Evolutionary conservation across 305 asterid species (phyloP).

Genomic region (Striga hermonthica): DNA sequence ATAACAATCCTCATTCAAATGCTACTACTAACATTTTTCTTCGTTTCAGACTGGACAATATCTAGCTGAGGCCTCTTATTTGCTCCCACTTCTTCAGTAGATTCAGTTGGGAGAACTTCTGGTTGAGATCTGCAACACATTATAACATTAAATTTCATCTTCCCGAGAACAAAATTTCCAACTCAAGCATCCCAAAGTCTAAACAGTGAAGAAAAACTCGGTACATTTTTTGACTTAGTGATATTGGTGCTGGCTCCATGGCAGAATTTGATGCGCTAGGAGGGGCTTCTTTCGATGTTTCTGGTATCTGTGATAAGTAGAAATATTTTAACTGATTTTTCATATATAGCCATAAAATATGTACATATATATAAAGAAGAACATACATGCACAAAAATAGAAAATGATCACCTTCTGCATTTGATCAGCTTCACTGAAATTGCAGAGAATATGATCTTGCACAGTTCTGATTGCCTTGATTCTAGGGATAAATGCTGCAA

Average conservation of each 20-base stretch:
- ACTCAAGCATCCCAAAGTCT: neutral
- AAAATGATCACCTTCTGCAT: slow-evolving; percentile 43
- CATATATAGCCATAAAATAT: neutral
- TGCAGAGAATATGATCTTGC: slow-evolving; percentile 58
- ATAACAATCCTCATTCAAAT: slow-evolving; percentile 13
- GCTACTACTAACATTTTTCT: slow-evolving; percentile 30
- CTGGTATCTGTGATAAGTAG: slow-evolving; percentile 39
- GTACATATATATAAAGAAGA: neutral
- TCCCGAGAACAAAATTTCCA: neutral
- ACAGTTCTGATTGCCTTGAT: slow-evolving; percentile 63
- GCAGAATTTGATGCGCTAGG: slow-evolving; percentile 32
- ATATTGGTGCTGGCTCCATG: slow-evolving; percentile 34
- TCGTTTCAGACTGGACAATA: slow-evolving; percentile 31
- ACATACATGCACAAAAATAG: neutral
- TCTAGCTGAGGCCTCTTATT: slow-evolving; percentile 30
- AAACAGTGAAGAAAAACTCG: slow-evolving; percentile 25
- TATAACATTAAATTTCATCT: slow-evolving; percentile 4
- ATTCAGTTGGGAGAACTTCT: slow-evolving; percentile 37
- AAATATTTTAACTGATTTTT: neutral
- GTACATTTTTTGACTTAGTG: slow-evolving; percentile 37
- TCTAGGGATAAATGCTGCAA: slow-evolving; percentile 81
- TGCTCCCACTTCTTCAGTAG: slow-evolving; percentile 28
- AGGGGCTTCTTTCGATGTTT: slow-evolving; percentile 31
- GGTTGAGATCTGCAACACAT: slow-evolving; percentile 35
- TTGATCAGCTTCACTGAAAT: slow-evolving; percentile 55